Evolutionary conservation across 2,329 filamentous ascomycete genomes (phyloP), one percentile per base, ranked within the genome.

Genomic region (Alternaria consortialis): DNA sequence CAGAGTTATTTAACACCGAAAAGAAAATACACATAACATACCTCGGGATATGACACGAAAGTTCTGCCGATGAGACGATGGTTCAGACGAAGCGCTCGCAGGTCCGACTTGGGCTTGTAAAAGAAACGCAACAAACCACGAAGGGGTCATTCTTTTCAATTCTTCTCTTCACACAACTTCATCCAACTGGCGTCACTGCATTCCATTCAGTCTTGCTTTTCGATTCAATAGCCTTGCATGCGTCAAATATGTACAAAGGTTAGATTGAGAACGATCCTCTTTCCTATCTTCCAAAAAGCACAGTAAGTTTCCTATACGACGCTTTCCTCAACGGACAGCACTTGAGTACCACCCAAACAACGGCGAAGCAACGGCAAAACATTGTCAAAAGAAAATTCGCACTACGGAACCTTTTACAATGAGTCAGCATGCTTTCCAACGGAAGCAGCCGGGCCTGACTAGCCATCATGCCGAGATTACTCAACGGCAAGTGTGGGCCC

Each of bases 291-390:
- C 3, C 32, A 37, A 50, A 50, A 50, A 50, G 46, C 46, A 50
- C 23, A 50, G 17, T 36, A 37, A 50, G 12, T 50, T 25, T 25
- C 20, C 8, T 7, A 13, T 31, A 17, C 43, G 29, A 31, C 25
- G 25, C 29, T 20, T 20, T 36, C 7, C 37, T 43, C 37, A 43
- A 42, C 25, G 17, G 17, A 32, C 37, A 20, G 27, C 51, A 31
- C 11, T 17, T 13, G 12, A 36, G 12, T 11, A 48, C 29, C 29
- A 25, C 13, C 46, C 12, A 48, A 48, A 4, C 34, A 50, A 50
- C 46, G 46, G 46, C 46, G 44, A 48, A 48, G 29, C 29, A 48
- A 48, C 44, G 44, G 44, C 44, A 23, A 48, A 48, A 32, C 31
- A 36, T 32, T n/a, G 17, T 23, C n/a, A 48, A 48, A 48, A 36